Evolutionary conservation across 768 basidiomycete species (phyloP).

Genomic region (Porphyrellus cyaneotinctus): DNA sequence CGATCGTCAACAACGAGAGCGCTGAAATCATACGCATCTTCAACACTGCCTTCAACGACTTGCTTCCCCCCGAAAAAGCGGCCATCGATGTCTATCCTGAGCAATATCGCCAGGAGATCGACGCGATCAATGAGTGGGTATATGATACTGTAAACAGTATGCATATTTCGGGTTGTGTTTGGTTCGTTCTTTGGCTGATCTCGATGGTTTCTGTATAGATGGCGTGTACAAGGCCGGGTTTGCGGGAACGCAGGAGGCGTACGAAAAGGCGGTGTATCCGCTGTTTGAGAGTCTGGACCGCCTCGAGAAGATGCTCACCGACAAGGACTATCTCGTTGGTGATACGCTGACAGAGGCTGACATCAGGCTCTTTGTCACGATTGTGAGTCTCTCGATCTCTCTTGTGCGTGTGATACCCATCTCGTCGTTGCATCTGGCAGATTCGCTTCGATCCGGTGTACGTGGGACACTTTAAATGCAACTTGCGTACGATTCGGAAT

Average conservation of each 20-base stretch:
- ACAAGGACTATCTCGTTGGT: slow-evolving; percentile 84
- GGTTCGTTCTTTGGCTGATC: not conserved
- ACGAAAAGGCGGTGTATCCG: slow-evolving; percentile 67
- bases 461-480: slow-evolving; percentile 91
- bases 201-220: slow-evolving; percentile 38
- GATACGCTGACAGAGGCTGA: slow-evolving; percentile 79
- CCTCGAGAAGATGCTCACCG: slow-evolving; percentile 70
- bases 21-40: slow-evolving; percentile 94
- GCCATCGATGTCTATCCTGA: slow-evolving; percentile 76
- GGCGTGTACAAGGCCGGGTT: slow-evolving; percentile 91
- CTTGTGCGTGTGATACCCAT: not conserved
- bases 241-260: slow-evolving; percentile 75
- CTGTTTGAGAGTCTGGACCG: slow-evolving; percentile 80
- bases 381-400: slow-evolving; percentile 44
- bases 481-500: slow-evolving; percentile 77
- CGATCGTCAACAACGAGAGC: slow-evolving; percentile 94
- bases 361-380: slow-evolving; percentile 85
- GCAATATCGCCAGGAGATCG: slow-evolving; percentile 68
- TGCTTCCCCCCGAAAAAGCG: slow-evolving; percentile 62
- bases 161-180: slow-evolving; percentile 21
- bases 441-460: slow-evolving; percentile 91
- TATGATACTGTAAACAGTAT: slow-evolving; percentile 81
- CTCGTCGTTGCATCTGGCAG: slow-evolving; percentile 31
- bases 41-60: slow-evolving; percentile 78
- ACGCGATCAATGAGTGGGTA: slow-evolving; percentile 80